Evolutionary conservation across 2,329 filamentous ascomycete species (phyloP).

Genomic region (Diaporthe caulivora): DNA sequence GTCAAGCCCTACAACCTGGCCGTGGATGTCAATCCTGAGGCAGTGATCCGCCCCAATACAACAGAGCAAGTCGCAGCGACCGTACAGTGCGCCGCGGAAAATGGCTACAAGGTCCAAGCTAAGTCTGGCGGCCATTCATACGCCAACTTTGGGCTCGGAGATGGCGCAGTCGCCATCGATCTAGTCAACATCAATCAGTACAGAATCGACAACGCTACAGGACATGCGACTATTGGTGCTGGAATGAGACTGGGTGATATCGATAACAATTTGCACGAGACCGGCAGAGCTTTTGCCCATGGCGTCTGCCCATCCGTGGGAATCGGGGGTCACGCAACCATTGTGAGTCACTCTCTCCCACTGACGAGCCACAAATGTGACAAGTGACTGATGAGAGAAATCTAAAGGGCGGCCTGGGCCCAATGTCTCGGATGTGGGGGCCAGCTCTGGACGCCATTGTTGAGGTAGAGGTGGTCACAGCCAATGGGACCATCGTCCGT

Average conservation of each 20-base stretch:
- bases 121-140: slow-evolving; percentile 76
- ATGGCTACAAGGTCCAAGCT: slow-evolving; percentile 68
- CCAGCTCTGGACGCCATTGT: slow-evolving; percentile 66
- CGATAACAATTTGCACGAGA: slow-evolving; percentile 62
- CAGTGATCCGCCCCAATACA: slow-evolving; percentile 67
- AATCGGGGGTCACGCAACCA: slow-evolving; percentile 69
- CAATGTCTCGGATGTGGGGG: slow-evolving; percentile 72
- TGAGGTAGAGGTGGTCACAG: slow-evolving; percentile 68
- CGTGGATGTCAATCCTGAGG: slow-evolving; percentile 62
- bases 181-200: slow-evolving; percentile 66
- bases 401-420: slow-evolving; percentile 66
- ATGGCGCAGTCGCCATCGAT: slow-evolving; percentile 67
- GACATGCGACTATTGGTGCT: slow-evolving; percentile 67
- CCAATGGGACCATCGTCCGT: slow-evolving; percentile 63
- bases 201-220: slow-evolving; percentile 63
- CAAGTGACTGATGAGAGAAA: background rate
- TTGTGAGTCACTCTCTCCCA: slow-evolving; percentile 51
- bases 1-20: slow-evolving; percentile 67
- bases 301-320: slow-evolving; percentile 71
- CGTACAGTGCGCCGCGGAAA: slow-evolving; percentile 66
- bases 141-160: slow-evolving; percentile 52
- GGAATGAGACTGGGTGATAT: slow-evolving; percentile 66
- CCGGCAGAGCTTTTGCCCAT: slow-evolving; percentile 69
- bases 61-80: slow-evolving; percentile 67
- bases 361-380: background rate